Base-by-base conservation (phyloP, 2,329 filamentous ascomycete genomes). In the Aspergillus sp. region DNA sequence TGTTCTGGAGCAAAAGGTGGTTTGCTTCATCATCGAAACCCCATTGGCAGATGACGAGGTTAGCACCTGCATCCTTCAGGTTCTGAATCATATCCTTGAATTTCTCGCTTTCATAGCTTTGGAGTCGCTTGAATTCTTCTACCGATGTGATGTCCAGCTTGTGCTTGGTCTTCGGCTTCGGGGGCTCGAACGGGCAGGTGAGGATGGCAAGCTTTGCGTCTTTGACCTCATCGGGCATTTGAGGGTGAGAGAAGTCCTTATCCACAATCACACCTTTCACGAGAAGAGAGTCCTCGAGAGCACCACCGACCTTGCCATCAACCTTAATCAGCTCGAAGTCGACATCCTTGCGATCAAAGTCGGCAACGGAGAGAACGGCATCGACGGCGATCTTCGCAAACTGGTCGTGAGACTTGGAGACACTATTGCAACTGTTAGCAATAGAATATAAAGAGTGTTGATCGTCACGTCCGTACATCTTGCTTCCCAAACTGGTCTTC, bases 311-410 rank as follows among this genome's bases (percentile, higher is more conserved):
- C 77, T 98, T 98, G 61, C 93, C 91, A 63, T 98, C 93, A 44
- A 98, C 91, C 79, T 98, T 98, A 76, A 98, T 98, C 58, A 98
- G 74, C 74, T 98, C 93, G 64, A 98, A 98, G 66, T 98, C 90
- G 51, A 98, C 94, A 63, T 98, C 93, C 73, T 89, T 95, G 55
- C 90, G 85, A 65, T 96, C 88, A 46, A 98, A 77, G 66, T 98
- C 93, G 44, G 93, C 93, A 49, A 98, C 94, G 2, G 90, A 95
- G 50, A 98, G 80, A 43, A 98, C 91, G 39, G 93, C 94, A 64
- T 98, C 93, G 41, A 98, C 89, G 45, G 93, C 93, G 62, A 98
- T 98, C 57, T 94, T 85, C 63, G 93, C 86, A 65, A 98, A 98
- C 67, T 97, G 91, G 70, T 97, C 91, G 72, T 98, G 93, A 38